Conservation (phyloP, 1,139 yeast species). For the Kluyveromyces sp. region DNA sequence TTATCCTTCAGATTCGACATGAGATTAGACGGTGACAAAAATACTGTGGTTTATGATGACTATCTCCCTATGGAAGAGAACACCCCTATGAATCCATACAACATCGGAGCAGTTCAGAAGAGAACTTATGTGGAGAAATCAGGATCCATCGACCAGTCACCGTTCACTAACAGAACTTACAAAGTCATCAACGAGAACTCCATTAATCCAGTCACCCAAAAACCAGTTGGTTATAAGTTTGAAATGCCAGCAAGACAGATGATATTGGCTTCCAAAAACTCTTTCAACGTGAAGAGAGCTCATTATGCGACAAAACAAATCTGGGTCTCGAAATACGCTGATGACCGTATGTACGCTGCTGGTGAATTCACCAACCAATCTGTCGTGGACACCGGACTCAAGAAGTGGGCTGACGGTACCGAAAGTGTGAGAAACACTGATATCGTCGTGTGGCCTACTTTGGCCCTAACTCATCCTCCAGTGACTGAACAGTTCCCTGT, state of each 20-base stretch:
- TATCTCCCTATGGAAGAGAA: slow-evolving; percentile 57
- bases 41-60: slow-evolving; percentile 72
- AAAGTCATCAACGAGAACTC: slow-evolving; percentile 75
- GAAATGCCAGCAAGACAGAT: slow-evolving; percentile 69
- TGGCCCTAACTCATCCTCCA: slow-evolving; percentile 83
- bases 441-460: slow-evolving; percentile 78
- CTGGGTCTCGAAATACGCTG: slow-evolving; percentile 56
- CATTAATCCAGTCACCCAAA: slow-evolving; percentile 66
- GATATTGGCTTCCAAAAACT: slow-evolving; percentile 47
- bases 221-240: slow-evolving; percentile 79
- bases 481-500: slow-evolving; percentile 90
- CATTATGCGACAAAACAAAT: slow-evolving; percentile 50
- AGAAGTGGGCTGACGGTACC: slow-evolving; percentile 54
- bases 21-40: slow-evolving; percentile 77
- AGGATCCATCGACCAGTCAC: slow-evolving; percentile 67
- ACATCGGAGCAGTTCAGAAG: slow-evolving; percentile 66
- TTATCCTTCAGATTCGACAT: slow-evolving; percentile 82
- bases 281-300: slow-evolving; percentile 53
- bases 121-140: slow-evolving; percentile 64
- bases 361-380: slow-evolving; percentile 64
- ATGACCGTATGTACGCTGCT: slow-evolving; percentile 51
- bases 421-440: slow-evolving; percentile 76
- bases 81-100: slow-evolving; percentile 56
- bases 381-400: slow-evolving; percentile 46
- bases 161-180: slow-evolving; percentile 67